phyloP scores from a whole-genome alignment of 345 rosid genomes.

The Gossypioides kirkii region DNA sequence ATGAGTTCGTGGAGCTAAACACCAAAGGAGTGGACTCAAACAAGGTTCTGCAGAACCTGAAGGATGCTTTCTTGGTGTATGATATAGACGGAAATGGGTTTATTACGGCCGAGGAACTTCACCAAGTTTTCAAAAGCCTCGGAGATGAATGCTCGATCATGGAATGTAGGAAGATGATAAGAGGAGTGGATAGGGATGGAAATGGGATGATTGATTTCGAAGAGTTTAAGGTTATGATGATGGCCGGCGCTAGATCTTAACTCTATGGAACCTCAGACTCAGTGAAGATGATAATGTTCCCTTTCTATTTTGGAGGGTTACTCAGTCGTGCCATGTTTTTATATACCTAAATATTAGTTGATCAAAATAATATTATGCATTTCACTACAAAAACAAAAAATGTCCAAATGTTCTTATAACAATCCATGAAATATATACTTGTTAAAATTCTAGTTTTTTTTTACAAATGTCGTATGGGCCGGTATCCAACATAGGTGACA shows the following conservation, averaged over 20 bases:
- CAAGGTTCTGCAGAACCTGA: slow-evolving; percentile 61
- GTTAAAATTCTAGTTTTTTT: too few species aligned
- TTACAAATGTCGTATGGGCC: too few species aligned
- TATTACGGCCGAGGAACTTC: slow-evolving; percentile 76
- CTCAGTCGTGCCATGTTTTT: too few species aligned
- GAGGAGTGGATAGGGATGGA: too few species aligned
- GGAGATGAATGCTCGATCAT: slow-evolving; percentile 70
- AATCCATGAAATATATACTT: too few species aligned
- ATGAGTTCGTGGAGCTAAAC: slow-evolving; percentile 67
- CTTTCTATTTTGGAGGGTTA: background rate
- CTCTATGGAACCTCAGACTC: background rate
- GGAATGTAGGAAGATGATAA: slow-evolving; percentile 65
- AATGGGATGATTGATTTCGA: too few species aligned
- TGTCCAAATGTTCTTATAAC: too few species aligned
- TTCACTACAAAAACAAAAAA: too few species aligned
- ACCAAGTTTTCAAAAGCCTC: slow-evolving; percentile 56
- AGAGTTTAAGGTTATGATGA: slow-evolving; percentile 78
- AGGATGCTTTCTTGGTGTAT: slow-evolving; percentile 73
- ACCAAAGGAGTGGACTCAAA: slow-evolving; percentile 60
- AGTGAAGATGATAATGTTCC: too few species aligned
- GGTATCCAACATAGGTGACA: too few species aligned
- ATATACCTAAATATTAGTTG: too few species aligned
- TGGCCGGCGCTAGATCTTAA: slow-evolving; percentile 46
- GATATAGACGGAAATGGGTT: slow-evolving; percentile 84
- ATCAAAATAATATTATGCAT: too few species aligned